Percentiles rank a stretch among this genome's conserved stretches.
Conservation (phyloP, 495 filamentous ascomycete species). For the Xylaria flabelliformis region DNA sequence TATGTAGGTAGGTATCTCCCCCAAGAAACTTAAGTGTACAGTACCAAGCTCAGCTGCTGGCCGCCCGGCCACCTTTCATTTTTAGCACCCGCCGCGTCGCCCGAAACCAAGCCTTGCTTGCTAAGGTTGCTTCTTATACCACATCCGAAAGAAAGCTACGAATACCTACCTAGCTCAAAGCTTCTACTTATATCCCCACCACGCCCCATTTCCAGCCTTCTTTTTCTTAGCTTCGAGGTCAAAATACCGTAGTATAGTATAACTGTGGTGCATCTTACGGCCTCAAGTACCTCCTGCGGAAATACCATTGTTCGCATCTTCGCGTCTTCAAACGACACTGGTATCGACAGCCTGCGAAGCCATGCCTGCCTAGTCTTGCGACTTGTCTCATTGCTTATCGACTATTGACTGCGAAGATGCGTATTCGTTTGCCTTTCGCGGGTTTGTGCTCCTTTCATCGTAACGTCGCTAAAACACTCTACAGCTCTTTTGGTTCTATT, state of each 20-base stretch:
- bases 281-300: neutral
- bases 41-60: too few relatives aligned
- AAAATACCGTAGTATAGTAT: too few relatives aligned
- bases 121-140: neutral
- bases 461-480: neutral
- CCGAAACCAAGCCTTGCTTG: slow-evolving; percentile 5
- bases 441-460: slow-evolving; percentile 51
- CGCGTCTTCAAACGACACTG: slow-evolving; percentile 3
- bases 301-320: neutral
- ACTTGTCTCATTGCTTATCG: slow-evolving; percentile 20
- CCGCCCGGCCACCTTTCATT: slow-evolving; percentile 16
- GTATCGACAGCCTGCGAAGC: slow-evolving; percentile 17
- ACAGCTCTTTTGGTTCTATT: slow-evolving; percentile 1
- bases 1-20: too few relatives aligned
- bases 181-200: slow-evolving; percentile 3
- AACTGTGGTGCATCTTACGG: neutral
- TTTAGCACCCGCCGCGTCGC: slow-evolving; percentile 20
- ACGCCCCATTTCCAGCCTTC: slow-evolving; percentile 7
- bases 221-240: neutral
- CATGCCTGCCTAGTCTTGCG: slow-evolving; percentile 35
- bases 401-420: slow-evolving; percentile 35
- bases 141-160: neutral
- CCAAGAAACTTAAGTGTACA: too few relatives aligned
- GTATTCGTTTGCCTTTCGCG: slow-evolving; percentile 62
- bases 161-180: neutral